Evolutionary conservation across 805 yeast genomes (phyloP), one percentile per base, ranked within the genome.

Genomic region (Yamadazyma ubonensis): DNA sequence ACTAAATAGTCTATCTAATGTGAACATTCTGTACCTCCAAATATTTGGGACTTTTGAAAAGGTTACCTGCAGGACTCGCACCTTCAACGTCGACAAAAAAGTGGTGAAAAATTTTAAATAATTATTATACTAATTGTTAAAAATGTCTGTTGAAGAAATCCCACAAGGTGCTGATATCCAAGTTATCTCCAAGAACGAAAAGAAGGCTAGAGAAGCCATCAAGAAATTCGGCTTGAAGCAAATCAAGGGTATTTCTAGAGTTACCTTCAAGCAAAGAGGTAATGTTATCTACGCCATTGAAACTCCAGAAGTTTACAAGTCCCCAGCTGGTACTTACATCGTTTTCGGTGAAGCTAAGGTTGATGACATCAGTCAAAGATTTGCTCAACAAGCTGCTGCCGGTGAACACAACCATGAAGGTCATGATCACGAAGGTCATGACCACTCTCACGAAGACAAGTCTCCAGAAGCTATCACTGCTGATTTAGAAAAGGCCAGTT

Each of bases 321-420:
- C 96, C 49, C 78, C 82, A 51, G 85, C 95, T 62, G 96, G 97
- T 65, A 83, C 95, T 56, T 93, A 86, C 78, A 83, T 91, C 58
- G 97, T 91, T 54, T 90, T 91, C 59, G 99, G 99, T 73, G 97
- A 90, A 74, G 95, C 96, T 64, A 86, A 88, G 79, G 85, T 86
- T 55, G 97, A 91, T 70, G 96, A 91, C 76, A 73, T 89, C 70
- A 81, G 83, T 73, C 82, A 86, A 71, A 83, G 89, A 77, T 77
- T 86, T 70, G 84, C 85, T 63, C 85, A 82, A 64, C 65, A 64
- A 44, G 70, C 66, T 41, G 71, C 70, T 44, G 69, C 70, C 43
- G 64, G 65, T 44, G 73, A 71, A 47, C 69, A 67, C 48, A 73
- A 66, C 43, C 41, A 41, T 19, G 42, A 42, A 15, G 41, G 39